Conservation (phyloP, 2,329 filamentous ascomycete species). For the Penicillium sp. region DNA sequence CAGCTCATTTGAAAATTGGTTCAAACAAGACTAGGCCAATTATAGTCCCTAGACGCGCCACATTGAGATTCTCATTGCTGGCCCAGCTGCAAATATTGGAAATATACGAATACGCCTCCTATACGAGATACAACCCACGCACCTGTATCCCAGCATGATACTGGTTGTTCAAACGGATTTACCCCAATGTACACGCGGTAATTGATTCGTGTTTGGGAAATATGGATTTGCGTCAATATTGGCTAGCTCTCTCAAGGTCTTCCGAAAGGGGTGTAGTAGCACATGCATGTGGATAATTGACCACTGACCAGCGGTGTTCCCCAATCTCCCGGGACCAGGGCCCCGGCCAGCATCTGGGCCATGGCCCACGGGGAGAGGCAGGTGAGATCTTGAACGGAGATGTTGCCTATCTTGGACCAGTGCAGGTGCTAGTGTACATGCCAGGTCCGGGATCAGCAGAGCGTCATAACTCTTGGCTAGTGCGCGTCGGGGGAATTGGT, state of each 20-base stretch:
- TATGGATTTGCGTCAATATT: neutral
- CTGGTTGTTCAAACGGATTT: neutral
- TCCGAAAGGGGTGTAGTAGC: conserved; percentile 13
- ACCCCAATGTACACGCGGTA: neutral
- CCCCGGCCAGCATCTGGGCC: conserved; percentile 9
- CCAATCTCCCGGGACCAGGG: conserved; percentile 13
- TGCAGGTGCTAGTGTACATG: conserved; percentile 9
- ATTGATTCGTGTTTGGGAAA: neutral
- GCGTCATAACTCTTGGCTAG: neutral
- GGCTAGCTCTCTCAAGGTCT: conserved; percentile 10
- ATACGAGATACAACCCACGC: neutral
- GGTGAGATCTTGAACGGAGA: conserved; percentile 25
- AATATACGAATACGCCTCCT: neutral
- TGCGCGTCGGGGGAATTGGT: neutral
- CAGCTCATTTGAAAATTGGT: neutral
- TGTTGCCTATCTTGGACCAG: conserved; percentile 18
- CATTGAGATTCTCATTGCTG: neutral
- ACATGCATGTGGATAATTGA: conserved; percentile 18
- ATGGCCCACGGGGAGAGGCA: conserved; percentile 11
- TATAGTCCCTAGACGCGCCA: neutral
- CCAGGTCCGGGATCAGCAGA: conserved; percentile 11
- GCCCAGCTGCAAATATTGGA: neutral
- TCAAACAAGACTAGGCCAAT: neutral
- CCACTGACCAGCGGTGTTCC: conserved; percentile 15
- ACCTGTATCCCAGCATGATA: neutral